Conservation (phyloP, 192 early-diverging fungal genomes). For the Podila minutissima region DNA sequence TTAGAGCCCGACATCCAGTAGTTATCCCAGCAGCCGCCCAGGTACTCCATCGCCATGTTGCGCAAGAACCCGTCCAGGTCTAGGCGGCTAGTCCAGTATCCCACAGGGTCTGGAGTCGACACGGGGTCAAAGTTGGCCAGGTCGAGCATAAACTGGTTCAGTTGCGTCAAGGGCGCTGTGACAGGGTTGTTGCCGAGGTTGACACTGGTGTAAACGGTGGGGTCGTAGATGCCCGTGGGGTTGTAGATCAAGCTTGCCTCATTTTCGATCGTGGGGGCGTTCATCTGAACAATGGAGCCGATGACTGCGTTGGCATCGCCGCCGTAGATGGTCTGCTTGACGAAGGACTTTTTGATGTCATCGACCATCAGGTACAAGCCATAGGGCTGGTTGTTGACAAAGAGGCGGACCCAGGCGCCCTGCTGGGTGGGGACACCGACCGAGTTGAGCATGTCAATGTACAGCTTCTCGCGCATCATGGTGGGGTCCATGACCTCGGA, state of each 20-base stretch:
- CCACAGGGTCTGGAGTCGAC: constrained; percentile 6
- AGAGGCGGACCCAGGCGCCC: constrained; percentile 33
- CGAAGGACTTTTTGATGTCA: constrained; percentile 53
- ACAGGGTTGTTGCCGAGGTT: constrained; percentile 22
- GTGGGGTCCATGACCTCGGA: constrained; percentile 47
- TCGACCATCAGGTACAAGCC: constrained; percentile 58
- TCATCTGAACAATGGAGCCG: constrained; percentile 43
- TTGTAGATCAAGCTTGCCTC: constrained; percentile 44
- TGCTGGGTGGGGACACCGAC: constrained; percentile 44
- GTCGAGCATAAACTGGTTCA: constrained; percentile 46
- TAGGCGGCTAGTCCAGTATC: constrained; percentile 34
- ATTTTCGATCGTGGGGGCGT: constrained; percentile 23
- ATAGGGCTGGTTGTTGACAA: constrained; percentile 48
- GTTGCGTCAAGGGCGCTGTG: constrained; percentile 6
- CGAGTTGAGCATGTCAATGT: constrained; percentile 51
- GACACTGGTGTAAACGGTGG: constrained; percentile 23
- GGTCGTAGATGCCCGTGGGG: constrained; percentile 27
- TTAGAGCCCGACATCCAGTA: constrained; percentile 42
- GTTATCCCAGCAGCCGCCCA: constrained; percentile 47
- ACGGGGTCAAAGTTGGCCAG: constrained; percentile 32
- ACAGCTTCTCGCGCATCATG: constrained; percentile 49
- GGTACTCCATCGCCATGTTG: constrained; percentile 53
- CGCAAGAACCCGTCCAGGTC: constrained; percentile 50
- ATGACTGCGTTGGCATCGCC: constrained; percentile 1
- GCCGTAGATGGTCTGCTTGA: constrained; percentile 47